Percentiles rank a stretch among this genome's conserved stretches.
phyloP scores from a whole-genome alignment of 257 asterid species.

The Petunia axillaris region DNA sequence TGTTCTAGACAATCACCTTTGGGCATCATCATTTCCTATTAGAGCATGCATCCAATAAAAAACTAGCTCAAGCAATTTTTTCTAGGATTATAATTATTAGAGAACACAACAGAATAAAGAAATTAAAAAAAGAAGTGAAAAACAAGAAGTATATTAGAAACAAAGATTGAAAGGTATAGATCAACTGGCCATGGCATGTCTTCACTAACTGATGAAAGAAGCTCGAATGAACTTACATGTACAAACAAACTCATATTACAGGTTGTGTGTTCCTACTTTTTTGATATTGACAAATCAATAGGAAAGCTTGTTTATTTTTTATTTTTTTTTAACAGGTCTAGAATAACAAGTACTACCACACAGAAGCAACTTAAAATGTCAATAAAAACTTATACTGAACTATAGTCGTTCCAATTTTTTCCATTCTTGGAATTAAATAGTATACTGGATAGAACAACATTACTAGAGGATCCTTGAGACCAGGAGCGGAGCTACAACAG shows the following conservation, averaged over 20 bases:
- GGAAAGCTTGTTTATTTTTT: constrained; percentile 32
- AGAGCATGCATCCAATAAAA: background rate
- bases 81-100: too few species aligned
- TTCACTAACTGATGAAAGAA: constrained; percentile 10
- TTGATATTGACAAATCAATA: constrained; percentile 30
- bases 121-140: background rate
- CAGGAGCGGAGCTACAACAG: too few species aligned
- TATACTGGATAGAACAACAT: too few species aligned
- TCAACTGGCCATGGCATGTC: background rate
- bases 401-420: too few species aligned
- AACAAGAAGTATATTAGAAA: background rate
- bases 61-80: background rate
- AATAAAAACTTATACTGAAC: too few species aligned
- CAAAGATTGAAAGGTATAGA: constrained; percentile 19
- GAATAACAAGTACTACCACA: too few species aligned
- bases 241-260: constrained; percentile 8
- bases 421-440: too few species aligned
- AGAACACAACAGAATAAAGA: too few species aligned
- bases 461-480: too few species aligned
- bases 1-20: constrained; percentile 15
- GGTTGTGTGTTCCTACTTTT: background rate
- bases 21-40: constrained; percentile 14
- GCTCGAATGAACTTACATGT: background rate
- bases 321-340: background rate
- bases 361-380: too few species aligned